phyloP scores from a whole-genome alignment of 352 stramenopile species.

The Phytopythium vexans region DNA sequence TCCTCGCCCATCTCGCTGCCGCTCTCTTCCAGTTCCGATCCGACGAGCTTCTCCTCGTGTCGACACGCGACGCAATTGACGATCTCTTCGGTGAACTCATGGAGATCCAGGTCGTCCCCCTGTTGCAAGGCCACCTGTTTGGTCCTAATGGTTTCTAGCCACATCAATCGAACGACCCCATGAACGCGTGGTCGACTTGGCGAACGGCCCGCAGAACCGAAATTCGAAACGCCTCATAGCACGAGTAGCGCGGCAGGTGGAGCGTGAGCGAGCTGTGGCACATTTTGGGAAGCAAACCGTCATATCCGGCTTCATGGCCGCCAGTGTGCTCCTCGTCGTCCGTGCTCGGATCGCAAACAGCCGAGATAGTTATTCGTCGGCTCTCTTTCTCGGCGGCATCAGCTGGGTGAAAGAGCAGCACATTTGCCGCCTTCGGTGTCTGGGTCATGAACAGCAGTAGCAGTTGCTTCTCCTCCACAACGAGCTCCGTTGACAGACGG shows the following conservation, averaged over 20 bases:
- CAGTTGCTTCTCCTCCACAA: conserved; percentile 57
- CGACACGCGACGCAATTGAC: conserved; percentile 45
- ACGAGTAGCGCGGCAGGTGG: conserved; percentile 46
- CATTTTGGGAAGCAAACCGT: conserved; percentile 36
- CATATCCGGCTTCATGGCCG: conserved; percentile 7
- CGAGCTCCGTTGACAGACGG: conserved; percentile 47
- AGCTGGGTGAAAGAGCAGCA: conserved; percentile 33
- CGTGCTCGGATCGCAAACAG: too few relatives aligned
- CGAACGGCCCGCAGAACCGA: conserved; percentile 43
- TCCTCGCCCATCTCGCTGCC: conserved; percentile 65
- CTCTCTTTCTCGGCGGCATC: neutral
- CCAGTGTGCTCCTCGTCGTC: conserved; percentile 8
- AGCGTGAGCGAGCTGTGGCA: conserved; percentile 32
- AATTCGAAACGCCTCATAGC: conserved; percentile 47
- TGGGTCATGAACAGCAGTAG: conserved; percentile 51
- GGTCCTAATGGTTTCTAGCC: conserved; percentile 1
- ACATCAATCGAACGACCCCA: conserved; percentile 18
- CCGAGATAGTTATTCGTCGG: too few relatives aligned
- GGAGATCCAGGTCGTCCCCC: conserved; percentile 61
- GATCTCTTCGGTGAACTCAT: conserved; percentile 70
- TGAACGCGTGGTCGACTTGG: conserved; percentile 30
- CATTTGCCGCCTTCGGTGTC: conserved; percentile 40
- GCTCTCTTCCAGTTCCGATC: conserved; percentile 71
- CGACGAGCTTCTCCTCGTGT: conserved; percentile 41
- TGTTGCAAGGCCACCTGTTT: conserved; percentile 78